A percentile compares a stretch with the other conserved stretches of the same genome.
Conservation (phyloP, 495 filamentous ascomycete species). For the Xylona heveae region DNA sequence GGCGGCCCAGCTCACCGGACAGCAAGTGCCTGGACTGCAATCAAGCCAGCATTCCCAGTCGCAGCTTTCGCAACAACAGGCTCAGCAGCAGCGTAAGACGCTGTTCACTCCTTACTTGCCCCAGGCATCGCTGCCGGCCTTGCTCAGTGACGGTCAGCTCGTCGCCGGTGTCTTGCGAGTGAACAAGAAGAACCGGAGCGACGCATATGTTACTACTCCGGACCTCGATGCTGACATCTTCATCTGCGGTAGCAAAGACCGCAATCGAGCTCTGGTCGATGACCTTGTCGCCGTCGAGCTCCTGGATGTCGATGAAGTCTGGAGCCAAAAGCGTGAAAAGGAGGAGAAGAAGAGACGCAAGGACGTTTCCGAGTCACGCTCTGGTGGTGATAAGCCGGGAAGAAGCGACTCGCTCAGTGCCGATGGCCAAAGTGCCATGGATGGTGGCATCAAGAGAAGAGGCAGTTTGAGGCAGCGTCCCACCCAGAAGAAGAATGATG, state of each 20-base stretch:
- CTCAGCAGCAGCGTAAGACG: conserved; percentile 91
- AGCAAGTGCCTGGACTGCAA: conserved; percentile 42
- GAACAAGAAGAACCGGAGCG: conserved; percentile 98
- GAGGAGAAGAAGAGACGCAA: conserved; percentile 99
- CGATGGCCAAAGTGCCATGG: conserved; percentile 4
- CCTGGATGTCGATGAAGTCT: conserved; percentile 94
- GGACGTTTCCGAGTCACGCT: conserved; percentile 83
- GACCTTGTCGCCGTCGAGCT: conserved; percentile 91
- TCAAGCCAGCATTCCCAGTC: conserved; percentile 59
- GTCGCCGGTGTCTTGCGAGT: conserved; percentile 92
- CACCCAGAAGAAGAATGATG: conserved; percentile 99
- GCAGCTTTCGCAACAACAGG: conserved; percentile 42
- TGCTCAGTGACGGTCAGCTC: conserved; percentile 79
- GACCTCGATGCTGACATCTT: conserved; percentile 98
- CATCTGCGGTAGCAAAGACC: conserved; percentile 96
- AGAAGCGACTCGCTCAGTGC: conserved; percentile 26
- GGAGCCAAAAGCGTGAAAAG: conserved; percentile 95
- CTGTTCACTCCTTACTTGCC: conserved; percentile 96
- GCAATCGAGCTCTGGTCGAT: conserved; percentile 87
- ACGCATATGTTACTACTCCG: conserved; percentile 86
- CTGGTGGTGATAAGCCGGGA: conserved; percentile 40
- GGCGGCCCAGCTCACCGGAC: conserved; percentile 62
- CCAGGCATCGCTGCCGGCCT: conserved; percentile 79
- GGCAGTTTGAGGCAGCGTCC: conserved; percentile 91
- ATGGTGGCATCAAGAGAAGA: conserved; percentile 72